Conservation (phyloP, 495 filamentous ascomycete genomes). For the Talaromyces liani region DNA sequence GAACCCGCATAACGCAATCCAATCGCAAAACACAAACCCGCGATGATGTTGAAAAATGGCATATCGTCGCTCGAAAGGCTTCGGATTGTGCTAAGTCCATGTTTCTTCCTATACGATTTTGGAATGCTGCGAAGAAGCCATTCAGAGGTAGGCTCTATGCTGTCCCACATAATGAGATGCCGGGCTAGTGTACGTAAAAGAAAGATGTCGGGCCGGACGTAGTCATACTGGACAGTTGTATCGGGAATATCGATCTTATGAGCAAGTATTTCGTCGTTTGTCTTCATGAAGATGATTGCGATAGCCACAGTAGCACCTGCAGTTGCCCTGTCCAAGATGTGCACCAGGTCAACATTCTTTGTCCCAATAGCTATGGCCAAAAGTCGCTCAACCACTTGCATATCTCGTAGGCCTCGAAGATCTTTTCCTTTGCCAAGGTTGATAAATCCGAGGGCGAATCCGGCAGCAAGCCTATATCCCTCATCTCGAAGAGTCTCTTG, state of each 20-base stretch:
- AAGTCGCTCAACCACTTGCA: slow-evolving; percentile 85
- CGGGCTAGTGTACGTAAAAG: slow-evolving; percentile 84
- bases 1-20: slow-evolving; percentile 85
- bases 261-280: slow-evolving; percentile 80
- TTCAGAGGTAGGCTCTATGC: slow-evolving; percentile 56
- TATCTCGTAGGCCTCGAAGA: slow-evolving; percentile 82
- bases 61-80: slow-evolving; percentile 67
- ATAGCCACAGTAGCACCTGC: slow-evolving; percentile 84
- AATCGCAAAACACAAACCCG: slow-evolving; percentile 80
- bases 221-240: slow-evolving; percentile 83
- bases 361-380: slow-evolving; percentile 76
- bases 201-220: slow-evolving; percentile 88
- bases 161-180: slow-evolving; percentile 89
- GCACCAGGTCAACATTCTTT: slow-evolving; percentile 80
- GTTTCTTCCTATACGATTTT: slow-evolving; percentile 49
- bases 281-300: slow-evolving; percentile 96
- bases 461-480: slow-evolving; percentile 88
- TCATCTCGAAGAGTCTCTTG: slow-evolving; percentile 78
- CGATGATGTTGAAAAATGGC: slow-evolving; percentile 86
- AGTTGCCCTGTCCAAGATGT: slow-evolving; percentile 86
- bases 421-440: slow-evolving; percentile 88
- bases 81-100: slow-evolving; percentile 43
- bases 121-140: slow-evolving; percentile 77
- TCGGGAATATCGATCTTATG: slow-evolving; percentile 91
- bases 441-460: slow-evolving; percentile 89